Evolutionary conservation across 164 flowering plant genomes (phyloP), one percentile per base, ranked within the genome.

Genomic region (Taxillus chinensis): DNA sequence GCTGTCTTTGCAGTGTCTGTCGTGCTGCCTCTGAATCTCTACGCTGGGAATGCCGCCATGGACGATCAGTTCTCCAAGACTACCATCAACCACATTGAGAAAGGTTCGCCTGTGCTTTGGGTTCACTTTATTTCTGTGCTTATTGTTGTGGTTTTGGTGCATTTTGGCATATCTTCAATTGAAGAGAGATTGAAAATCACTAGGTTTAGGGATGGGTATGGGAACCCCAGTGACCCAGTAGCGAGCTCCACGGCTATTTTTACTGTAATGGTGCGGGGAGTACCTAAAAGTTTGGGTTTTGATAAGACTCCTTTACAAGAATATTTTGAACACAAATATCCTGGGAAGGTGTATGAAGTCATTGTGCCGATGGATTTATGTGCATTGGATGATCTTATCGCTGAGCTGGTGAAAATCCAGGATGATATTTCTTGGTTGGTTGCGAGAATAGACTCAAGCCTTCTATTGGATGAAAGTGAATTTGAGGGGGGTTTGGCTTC

Each of bases 301-400:
- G 80, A 95, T 71, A 80, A 70, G 68, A 65, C 74, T 9, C 82
- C 82, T 4, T 57, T 95, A 56, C 80, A 78, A 62, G 96, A 89
- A 71, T 95, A 89, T 75, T 87, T 95, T 69, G 82, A 81, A 59
- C 77, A 85, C 67, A 86, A 70, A 70, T 91, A 95, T 73, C 99
- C 99, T 0, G 99, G 97, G 16, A 91, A 91, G 79, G 82, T 95
- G 70, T 91, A 82, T 71, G 80, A 65, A 78, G 86, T 95, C 43
- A 69, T 95, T 55, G 74, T 84, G 65, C 99, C 99, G 0, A 83
- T 89, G 89, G 92, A 95, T 84, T 80, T 95, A 75, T 86, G 92
- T 64, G 82, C 95, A 45, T 77, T 95, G 80, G 96, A 91, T 72
- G 93, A 83, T 69, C 77, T 87, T 64, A 89, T 87, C 0, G 63